Conservation (phyloP, 176 grass and related monocot species). For the Cenchrus fungigraminus region DNA sequence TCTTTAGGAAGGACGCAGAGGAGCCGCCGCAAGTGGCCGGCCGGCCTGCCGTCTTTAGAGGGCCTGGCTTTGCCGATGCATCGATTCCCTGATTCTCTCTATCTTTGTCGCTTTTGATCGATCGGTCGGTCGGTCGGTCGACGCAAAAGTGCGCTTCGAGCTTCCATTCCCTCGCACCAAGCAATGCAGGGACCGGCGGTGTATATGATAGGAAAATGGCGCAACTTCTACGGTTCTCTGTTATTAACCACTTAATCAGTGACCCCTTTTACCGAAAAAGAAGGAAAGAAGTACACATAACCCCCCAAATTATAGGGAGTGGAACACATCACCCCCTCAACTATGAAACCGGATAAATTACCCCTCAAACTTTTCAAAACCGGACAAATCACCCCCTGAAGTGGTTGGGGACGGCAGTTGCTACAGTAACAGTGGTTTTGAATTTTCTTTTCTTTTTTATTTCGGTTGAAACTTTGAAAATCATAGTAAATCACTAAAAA, state of each 20-base stretch:
- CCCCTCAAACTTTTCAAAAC: too few species aligned
- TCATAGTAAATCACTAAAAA: too few species aligned
- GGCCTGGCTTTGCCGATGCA: conserved; percentile 8
- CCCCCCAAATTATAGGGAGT: too few species aligned
- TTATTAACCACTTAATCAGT: not conserved
- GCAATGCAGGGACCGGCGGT: not conserved
- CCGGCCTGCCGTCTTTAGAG: not conserved
- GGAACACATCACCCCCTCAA: too few species aligned
- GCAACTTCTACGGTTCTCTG: not conserved
- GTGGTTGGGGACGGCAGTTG: too few species aligned
- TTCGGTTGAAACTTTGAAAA: too few species aligned
- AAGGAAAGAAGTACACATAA: too few species aligned
- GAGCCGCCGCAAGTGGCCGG: not conserved
- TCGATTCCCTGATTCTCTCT: not conserved
- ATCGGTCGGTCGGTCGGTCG: not conserved
- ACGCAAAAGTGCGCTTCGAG: not conserved
- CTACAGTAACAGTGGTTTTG: too few species aligned
- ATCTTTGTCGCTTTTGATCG: conserved; percentile 13
- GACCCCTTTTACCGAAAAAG: not conserved
- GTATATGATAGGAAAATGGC: not conserved
- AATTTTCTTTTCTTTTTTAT: too few species aligned
- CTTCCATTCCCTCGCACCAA: conserved; percentile 23
- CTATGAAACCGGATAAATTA: too few species aligned
- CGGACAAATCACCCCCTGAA: too few species aligned
- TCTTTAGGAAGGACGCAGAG: not conserved